Base-by-base conservation (phyloP, 2,329 filamentous ascomycete species). In the Grosmannia clavigera region DNA sequence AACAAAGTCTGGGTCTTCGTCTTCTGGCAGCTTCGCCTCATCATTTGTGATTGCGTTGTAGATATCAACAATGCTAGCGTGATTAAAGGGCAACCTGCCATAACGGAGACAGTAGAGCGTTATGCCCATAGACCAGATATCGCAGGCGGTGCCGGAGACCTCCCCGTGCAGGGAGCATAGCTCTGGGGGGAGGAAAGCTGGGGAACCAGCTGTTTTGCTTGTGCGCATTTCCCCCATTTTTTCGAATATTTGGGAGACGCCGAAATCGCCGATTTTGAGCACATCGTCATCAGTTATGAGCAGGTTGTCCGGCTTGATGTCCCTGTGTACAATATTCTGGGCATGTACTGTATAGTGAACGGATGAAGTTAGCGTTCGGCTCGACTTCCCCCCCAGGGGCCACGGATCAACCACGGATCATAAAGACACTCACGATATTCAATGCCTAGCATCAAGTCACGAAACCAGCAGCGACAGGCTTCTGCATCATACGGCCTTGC, bases 101-200 rank as follows among this genome's bases (percentile, higher is more conserved):
- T 95, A 97, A 62, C 88, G 85, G 48, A 99, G 79, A 70, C 94
- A 99, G 70, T 92, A 97, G 2, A 99, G 77, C 1, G 92, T 95
- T 10, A 96, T 86, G 7, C 94, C 94, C 92, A 97, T 97, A 3
- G 92, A 95, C 94, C 94, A 99, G 59, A 99, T 91, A 72, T 99
- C 94, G 4, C 90, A 90, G 4, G 92, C 91, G 66, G 84, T 88
- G 12, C 94, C 94, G 3, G 89, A 92, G 1, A 97, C 86, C 65
- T 92, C 86, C 0, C 89, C 90, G 69, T 96, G 92, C 67, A 83
- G 91, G 9, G 85, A 83, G 68, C 94, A 99, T 14, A 99, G 78
- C 72, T 99, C 94, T 0, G 94, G 94, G 0, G 94, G 89, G 61
- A 97, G 81, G 68, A 99, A 99, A 0, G 94, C 94, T 0, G 94